These are phyloP conservation scores for Hydnomerulius pinastri DNA, from an alignment of 768 basidiomycete genomes.

Conservation along the genomic window DNA sequence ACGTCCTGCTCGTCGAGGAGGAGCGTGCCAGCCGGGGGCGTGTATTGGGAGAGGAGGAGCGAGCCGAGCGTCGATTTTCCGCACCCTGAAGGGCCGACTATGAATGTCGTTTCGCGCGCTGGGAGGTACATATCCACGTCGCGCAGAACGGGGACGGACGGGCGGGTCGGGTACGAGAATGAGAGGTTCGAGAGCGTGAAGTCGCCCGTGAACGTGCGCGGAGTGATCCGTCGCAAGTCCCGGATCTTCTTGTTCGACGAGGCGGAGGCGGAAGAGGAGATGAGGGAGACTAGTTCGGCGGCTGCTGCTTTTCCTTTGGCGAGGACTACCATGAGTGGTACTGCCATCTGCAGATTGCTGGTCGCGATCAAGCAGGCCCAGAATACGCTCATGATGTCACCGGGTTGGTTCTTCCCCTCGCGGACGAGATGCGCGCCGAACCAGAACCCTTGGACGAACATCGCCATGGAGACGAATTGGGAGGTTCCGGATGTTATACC, in stretches of 20 bases:
- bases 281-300: slow-evolving; percentile 26
- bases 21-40: slow-evolving; percentile 56
- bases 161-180: slow-evolving; percentile 76
- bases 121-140: slow-evolving; percentile 70
- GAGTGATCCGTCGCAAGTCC: slow-evolving; percentile 64
- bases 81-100: slow-evolving; percentile 77
- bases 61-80: slow-evolving; percentile 76
- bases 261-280: slow-evolving; percentile 26
- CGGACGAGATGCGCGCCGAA: slow-evolving; percentile 88
- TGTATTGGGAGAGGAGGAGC: slow-evolving; percentile 73
- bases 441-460: slow-evolving; percentile 99
- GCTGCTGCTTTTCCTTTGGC: slow-evolving; percentile 58
- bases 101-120: slow-evolving; percentile 72
- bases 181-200: slow-evolving; percentile 59
- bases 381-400: slow-evolving; percentile 94
- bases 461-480: slow-evolving; percentile 84
- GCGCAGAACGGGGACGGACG: slow-evolving; percentile 56
- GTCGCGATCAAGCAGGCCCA: slow-evolving; percentile 96
- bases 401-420: slow-evolving; percentile 65
- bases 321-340: slow-evolving; percentile 77
- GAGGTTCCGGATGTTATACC: slow-evolving; percentile 64
- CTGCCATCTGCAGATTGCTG: slow-evolving; percentile 82
- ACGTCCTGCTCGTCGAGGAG: slow-evolving; percentile 82
- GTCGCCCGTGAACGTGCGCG: slow-evolving; percentile 68
- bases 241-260: slow-evolving; percentile 15